phyloP scores from a whole-genome alignment of 2,329 filamentous ascomycete genomes.

The Aspergillus novoparasiticus region DNA sequence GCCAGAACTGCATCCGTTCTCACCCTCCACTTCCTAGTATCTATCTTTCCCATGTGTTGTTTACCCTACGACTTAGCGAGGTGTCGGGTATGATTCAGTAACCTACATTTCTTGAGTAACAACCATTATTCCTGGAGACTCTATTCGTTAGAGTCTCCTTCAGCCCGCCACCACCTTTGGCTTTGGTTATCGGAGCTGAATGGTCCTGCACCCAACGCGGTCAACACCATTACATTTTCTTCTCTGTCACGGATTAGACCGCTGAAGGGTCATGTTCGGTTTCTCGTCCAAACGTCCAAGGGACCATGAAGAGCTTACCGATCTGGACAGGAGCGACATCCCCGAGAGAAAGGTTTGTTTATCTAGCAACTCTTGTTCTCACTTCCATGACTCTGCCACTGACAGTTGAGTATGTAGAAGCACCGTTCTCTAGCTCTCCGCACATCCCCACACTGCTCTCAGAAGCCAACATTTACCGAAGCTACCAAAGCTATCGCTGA shows the following conservation, averaged over 20 bases:
- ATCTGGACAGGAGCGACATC: constrained; percentile 57
- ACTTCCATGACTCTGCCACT: constrained; percentile 9
- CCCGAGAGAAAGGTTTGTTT: constrained; percentile 31
- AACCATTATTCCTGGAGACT: not conserved
- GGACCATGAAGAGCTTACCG: constrained; percentile 58
- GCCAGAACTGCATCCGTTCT: not conserved
- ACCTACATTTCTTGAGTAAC: not conserved
- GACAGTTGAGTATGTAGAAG: constrained; percentile 29
- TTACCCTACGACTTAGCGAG: constrained; percentile 53
- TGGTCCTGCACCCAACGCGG: not conserved
- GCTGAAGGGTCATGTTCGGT: constrained; percentile 47
- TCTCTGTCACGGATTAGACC: constrained; percentile 48
- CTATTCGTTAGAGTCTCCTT: not conserved
- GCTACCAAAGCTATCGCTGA: constrained; percentile 16
- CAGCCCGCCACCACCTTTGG: not conserved
- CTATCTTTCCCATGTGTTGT: not conserved
- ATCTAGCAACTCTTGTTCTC: not conserved
- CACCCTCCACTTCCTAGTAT: not conserved
- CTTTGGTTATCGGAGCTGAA: not conserved
- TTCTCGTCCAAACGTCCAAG: constrained; percentile 30
- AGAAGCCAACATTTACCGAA: constrained; percentile 22
- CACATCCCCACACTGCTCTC: constrained; percentile 26
- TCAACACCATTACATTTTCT: not conserved
- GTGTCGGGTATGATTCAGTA: not conserved
- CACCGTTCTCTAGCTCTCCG: constrained; percentile 34